A percentile compares a stretch with the other conserved stretches of the same genome.
These are phyloP conservation scores for Withania somnifera DNA, from an alignment of 305 asterid species.

Conservation along the genomic window DNA sequence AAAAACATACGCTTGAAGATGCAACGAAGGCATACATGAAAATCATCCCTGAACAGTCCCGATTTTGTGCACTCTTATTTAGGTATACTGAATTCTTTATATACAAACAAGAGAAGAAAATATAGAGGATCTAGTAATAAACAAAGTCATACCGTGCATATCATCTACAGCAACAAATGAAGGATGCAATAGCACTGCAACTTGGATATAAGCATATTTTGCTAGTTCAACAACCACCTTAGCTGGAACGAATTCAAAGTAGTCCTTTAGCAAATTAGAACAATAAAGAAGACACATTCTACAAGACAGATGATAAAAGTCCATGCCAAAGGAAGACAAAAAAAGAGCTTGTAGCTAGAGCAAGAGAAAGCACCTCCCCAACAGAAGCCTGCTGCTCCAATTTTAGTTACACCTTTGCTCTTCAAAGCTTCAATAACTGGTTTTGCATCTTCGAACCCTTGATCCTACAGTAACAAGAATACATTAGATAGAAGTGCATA, in stretches of 20 bases:
- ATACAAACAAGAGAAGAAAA: background rate
- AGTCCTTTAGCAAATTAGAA: background rate
- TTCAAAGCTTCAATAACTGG: slow-evolving; percentile 45
- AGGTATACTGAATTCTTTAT: background rate
- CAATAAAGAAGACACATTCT: background rate
- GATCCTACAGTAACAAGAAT: slow-evolving; percentile 18
- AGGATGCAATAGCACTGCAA: slow-evolving; percentile 57
- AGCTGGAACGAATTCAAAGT: slow-evolving; percentile 19
- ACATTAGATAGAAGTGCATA: background rate
- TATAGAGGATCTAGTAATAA: background rate
- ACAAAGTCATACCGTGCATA: slow-evolving; percentile 26
- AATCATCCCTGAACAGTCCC: background rate
- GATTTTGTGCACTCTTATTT: background rate
- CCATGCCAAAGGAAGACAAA: background rate
- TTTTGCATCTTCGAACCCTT: slow-evolving; percentile 49
- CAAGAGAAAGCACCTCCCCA: slow-evolving; percentile 43
- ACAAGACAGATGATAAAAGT: background rate
- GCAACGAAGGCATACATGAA: background rate
- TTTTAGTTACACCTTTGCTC: slow-evolving; percentile 33
- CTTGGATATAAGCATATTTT: slow-evolving; percentile 31
- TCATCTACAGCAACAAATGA: slow-evolving; percentile 39
- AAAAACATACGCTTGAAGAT: background rate
- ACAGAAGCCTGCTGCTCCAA: slow-evolving; percentile 61
- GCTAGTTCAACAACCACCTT: slow-evolving; percentile 51
- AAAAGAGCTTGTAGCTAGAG: background rate